These are phyloP conservation scores for Daldinia grandis DNA, from an alignment of 495 filamentous ascomycete genomes.

Conservation along the genomic window DNA sequence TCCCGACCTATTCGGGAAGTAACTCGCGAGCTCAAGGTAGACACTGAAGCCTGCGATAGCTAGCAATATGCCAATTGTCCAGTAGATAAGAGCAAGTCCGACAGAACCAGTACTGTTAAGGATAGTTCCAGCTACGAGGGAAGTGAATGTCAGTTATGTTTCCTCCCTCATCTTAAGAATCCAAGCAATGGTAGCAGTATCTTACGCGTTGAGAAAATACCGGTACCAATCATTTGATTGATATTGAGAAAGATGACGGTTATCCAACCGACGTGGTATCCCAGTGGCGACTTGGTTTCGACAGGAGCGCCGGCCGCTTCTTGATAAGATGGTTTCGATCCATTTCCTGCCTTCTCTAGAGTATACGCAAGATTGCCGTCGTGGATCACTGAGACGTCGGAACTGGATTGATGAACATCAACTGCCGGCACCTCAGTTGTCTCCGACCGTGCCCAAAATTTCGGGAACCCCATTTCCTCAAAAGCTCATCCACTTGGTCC, in stretches of 20 bases:
- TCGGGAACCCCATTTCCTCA: constrained; percentile 24
- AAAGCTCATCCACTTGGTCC: not conserved
- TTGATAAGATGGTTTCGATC: constrained; percentile 64
- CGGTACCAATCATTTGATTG: constrained; percentile 72
- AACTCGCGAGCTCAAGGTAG: constrained; percentile 68
- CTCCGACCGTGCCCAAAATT: constrained; percentile 22
- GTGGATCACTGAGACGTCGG: constrained; percentile 39
- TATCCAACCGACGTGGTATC: constrained; percentile 64
- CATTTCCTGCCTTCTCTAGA: constrained; percentile 64
- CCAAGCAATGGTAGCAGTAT: not conserved
- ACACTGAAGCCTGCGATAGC: constrained; percentile 59
- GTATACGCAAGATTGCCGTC: constrained; percentile 61
- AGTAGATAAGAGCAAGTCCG: constrained; percentile 67
- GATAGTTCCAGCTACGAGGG: constrained; percentile 60
- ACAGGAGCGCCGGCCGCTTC: constrained; percentile 71
- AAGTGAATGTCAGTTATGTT: not conserved
- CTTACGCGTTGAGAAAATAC: constrained; percentile 71
- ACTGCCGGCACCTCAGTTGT: constrained; percentile 18
- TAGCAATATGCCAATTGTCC: constrained; percentile 66
- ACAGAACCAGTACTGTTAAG: constrained; percentile 65
- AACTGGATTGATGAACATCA: constrained; percentile 16
- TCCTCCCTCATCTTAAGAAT: not conserved
- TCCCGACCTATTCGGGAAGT: constrained; percentile 71
- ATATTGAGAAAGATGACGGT: constrained; percentile 70
- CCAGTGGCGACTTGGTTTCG: constrained; percentile 65